A percentile compares a stretch with the other conserved stretches of the same genome.
Evolutionary conservation across 164 flowering plant species (phyloP).

Genomic region (Dillenia suffruticosa): DNA sequence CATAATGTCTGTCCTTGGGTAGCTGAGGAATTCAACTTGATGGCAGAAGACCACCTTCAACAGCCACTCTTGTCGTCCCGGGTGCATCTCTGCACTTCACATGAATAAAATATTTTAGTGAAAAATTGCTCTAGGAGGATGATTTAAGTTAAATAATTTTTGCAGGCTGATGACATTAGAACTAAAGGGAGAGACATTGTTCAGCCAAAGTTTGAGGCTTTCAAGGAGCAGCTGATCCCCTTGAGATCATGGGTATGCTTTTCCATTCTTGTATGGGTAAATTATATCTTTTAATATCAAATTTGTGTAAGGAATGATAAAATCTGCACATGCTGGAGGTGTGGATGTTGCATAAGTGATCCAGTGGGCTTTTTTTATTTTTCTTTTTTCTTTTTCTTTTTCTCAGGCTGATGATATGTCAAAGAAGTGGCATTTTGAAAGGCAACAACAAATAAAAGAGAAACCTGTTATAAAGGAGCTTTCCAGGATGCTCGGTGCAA

Average conservation of each 20-base stretch:
- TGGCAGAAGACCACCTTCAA: no score
- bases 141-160: background rate
- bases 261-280: no score
- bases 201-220: conserved; percentile 49
- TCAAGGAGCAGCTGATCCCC: conserved; percentile 55
- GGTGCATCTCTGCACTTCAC: no score
- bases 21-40: no score
- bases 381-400: background rate
- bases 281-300: no score
- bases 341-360: background rate
- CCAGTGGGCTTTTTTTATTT: background rate
- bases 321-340: no score
- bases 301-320: no score
- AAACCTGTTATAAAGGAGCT: conserved; percentile 65
- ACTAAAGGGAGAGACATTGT: conserved; percentile 55
- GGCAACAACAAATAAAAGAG: conserved; percentile 46
- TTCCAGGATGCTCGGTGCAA: conserved; percentile 50
- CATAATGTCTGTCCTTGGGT: no score
- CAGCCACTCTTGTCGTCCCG: no score
- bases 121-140: background rate
- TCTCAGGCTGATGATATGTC: conserved; percentile 59
- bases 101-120: no score
- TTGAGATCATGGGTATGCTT: conserved; percentile 61
- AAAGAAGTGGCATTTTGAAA: conserved; percentile 58
- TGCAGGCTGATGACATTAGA: conserved; percentile 57